A percentile compares a stretch with the other conserved stretches of the same genome.
Evolutionary conservation across 2,329 filamentous ascomycete species (phyloP).

Genomic region (Botrytis paeoniae): DNA sequence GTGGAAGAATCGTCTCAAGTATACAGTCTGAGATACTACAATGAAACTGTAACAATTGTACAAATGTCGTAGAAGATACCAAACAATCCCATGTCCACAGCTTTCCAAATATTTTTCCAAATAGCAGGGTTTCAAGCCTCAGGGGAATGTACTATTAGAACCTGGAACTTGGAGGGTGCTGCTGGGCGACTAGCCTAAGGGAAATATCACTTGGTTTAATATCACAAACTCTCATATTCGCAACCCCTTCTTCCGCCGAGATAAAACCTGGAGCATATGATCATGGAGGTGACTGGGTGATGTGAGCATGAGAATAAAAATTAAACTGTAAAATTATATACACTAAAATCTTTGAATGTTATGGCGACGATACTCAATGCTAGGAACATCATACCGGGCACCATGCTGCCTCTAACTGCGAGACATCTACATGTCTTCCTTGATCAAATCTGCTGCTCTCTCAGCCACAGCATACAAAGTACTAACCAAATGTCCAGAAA

Average conservation of each 20-base stretch:
- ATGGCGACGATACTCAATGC: background rate
- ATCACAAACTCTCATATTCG: background rate
- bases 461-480: slow-evolving; percentile 27
- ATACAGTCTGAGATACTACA: background rate
- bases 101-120: background rate
- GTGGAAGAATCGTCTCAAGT: background rate
- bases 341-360: background rate
- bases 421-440: slow-evolving; percentile 7
- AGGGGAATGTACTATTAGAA: background rate
- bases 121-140: background rate
- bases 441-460: slow-evolving; percentile 26
- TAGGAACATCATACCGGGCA: background rate
- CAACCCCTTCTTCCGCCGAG: background rate
- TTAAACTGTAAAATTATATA: background rate
- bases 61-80: background rate
- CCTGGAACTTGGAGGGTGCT: background rate
- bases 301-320: background rate
- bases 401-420: background rate
- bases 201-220: background rate
- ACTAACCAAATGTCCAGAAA: slow-evolving; percentile 24
- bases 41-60: background rate
- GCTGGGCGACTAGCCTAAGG: background rate
- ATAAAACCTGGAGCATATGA: background rate
- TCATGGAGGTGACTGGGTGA: background rate
- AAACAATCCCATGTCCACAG: background rate